phyloP scores from a whole-genome alignment of 768 basidiomycete genomes.

The Strobilomyces dryophilus region DNA sequence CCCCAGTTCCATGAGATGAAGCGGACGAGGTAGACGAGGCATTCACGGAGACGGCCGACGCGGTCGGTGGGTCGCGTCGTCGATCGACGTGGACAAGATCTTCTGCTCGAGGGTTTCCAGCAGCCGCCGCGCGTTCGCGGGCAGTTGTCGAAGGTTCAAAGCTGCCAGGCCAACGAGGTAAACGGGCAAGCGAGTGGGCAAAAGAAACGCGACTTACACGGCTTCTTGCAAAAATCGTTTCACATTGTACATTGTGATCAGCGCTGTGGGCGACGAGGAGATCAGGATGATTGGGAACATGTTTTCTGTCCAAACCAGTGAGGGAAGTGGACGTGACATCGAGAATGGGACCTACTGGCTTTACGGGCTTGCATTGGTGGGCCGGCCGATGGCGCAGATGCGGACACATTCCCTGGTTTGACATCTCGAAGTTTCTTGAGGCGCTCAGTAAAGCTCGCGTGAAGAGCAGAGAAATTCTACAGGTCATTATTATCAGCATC shows the following conservation, averaged over 20 bases:
- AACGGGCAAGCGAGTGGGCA: not conserved
- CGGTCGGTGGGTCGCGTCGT: constrained; percentile 51
- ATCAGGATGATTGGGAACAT: constrained; percentile 96
- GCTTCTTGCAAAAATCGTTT: constrained; percentile 91
- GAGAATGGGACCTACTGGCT: constrained; percentile 47
- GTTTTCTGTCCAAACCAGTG: constrained; percentile 42
- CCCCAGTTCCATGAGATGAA: too few relatives aligned
- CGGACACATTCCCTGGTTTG: constrained; percentile 45
- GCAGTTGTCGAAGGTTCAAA: constrained; percentile 79
- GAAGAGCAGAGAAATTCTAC: constrained; percentile 78
- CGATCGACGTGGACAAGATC: constrained; percentile 88
- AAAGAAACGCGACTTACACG: constrained; percentile 41
- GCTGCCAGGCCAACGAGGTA: constrained; percentile 27
- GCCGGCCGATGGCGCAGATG: constrained; percentile 36
- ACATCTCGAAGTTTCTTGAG: constrained; percentile 74
- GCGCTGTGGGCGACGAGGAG: constrained; percentile 86
- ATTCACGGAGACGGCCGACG: constrained; percentile 6
- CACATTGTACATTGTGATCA: constrained; percentile 69
- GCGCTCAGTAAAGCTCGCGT: constrained; percentile 64
- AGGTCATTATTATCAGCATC: not conserved
- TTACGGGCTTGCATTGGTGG: constrained; percentile 53
- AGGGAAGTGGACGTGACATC: not conserved
- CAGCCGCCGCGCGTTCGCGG: constrained; percentile 58
- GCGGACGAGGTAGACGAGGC: not conserved
- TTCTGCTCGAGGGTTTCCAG: constrained; percentile 72